Conservation (phyloP, 176 grass and related monocot genomes). For the Leersia perrieri region DNA sequence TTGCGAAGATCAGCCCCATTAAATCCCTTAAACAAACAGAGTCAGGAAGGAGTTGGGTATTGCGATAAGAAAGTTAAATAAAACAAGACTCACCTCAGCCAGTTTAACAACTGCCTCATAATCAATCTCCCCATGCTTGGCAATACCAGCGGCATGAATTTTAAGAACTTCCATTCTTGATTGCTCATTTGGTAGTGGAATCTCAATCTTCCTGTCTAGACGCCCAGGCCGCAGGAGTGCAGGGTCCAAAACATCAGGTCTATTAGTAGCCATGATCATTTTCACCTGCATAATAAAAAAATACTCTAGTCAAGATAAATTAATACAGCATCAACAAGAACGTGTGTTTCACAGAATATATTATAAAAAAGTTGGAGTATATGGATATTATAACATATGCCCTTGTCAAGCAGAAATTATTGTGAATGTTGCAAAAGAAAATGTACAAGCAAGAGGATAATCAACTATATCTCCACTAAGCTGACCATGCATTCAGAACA, state of each 20-base stretch:
- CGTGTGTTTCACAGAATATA: neutral
- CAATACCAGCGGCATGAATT: slow-evolving; percentile 94
- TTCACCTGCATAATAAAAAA: slow-evolving; percentile 65
- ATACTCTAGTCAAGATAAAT: neutral
- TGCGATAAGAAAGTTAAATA: neutral
- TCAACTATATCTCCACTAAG: slow-evolving; percentile 5
- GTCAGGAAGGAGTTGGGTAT: slow-evolving; percentile 10
- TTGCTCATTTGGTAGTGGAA: slow-evolving; percentile 95
- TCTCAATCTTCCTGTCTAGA: slow-evolving; percentile 95
- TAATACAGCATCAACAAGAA: neutral
- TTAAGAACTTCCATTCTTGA: slow-evolving; percentile 95
- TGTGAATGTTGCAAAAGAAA: neutral
- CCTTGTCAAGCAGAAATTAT: neutral
- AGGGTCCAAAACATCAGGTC: slow-evolving; percentile 95
- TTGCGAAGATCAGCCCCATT: slow-evolving; percentile 98
- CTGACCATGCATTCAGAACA: neutral
- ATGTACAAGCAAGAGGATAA: neutral
- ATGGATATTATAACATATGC: neutral
- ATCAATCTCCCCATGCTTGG: slow-evolving; percentile 98
- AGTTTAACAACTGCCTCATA: slow-evolving; percentile 98
- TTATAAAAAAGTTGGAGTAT: neutral
- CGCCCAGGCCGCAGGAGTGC: slow-evolving; percentile 90
- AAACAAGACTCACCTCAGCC: slow-evolving; percentile 67
- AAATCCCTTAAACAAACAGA: slow-evolving; percentile 57
- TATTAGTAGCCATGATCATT: slow-evolving; percentile 99